Conservation (phyloP, 202 grass and related monocot genomes). For the Musa balbisiana region DNA sequence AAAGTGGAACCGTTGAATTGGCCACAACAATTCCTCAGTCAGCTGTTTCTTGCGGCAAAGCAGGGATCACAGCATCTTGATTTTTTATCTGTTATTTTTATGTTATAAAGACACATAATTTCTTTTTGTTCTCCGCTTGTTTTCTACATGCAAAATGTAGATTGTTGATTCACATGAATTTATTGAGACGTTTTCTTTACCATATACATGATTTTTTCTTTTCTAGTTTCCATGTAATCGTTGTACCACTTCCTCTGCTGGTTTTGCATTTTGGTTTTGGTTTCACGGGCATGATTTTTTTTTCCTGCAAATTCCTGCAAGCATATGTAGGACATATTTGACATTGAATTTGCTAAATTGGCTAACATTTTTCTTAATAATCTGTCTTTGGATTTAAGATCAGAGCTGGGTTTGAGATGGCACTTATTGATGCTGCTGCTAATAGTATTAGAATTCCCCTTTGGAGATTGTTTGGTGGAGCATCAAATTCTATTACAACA, state of each 20-base stretch:
- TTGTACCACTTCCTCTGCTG: not conserved
- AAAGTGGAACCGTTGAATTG: too few relatives aligned
- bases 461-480: constrained; percentile 92
- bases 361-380: too few relatives aligned
- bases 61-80: not conserved
- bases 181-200: not conserved
- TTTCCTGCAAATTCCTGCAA: not conserved
- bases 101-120: not conserved
- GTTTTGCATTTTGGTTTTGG: not conserved
- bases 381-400: constrained; percentile 33
- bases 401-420: constrained; percentile 93
- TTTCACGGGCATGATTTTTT: not conserved
- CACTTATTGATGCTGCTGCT: constrained; percentile 86
- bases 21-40: too few relatives aligned
- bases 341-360: not conserved
- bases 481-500: constrained; percentile 62
- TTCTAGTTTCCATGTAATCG: not conserved
- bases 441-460: constrained; percentile 81
- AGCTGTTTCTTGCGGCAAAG: too few relatives aligned
- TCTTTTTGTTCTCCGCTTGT: not conserved
- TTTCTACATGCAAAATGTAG: not conserved
- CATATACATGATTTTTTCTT: not conserved
- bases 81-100: not conserved
- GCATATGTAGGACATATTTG: not conserved
- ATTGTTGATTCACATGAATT: not conserved